phyloP scores from a whole-genome alignment of 352 stramenopile genomes.

The Poterioochromonas sp. region DNA sequence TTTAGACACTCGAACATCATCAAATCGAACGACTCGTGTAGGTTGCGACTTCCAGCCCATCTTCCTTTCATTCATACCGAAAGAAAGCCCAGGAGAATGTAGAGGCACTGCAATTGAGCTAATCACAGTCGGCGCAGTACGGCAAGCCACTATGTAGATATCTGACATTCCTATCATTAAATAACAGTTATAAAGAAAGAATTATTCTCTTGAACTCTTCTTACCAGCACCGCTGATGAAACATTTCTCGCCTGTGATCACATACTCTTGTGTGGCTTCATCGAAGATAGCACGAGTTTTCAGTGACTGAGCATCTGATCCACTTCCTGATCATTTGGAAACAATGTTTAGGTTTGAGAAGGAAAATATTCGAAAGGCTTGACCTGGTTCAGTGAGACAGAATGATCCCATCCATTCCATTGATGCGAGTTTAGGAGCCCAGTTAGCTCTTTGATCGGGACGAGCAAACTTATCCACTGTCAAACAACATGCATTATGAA shows the following conservation, averaged over 20 bases:
- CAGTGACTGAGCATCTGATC: constrained; percentile 44
- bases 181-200: too few relatives aligned
- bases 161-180: constrained; percentile 43
- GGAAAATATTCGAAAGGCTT: too few relatives aligned
- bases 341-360: too few relatives aligned
- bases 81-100: constrained; percentile 44
- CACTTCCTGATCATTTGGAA: too few relatives aligned
- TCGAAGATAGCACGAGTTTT: constrained; percentile 42
- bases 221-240: constrained; percentile 48
- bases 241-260: constrained; percentile 47
- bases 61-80: constrained; percentile 47
- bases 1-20: constrained; percentile 44
- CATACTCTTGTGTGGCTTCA: constrained; percentile 40
- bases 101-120: constrained; percentile 44
- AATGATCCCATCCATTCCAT: constrained; percentile 49
- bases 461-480: constrained; percentile 42
- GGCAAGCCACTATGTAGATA: constrained; percentile 47
- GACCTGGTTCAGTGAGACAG: constrained; percentile 48
- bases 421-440: constrained; percentile 41
- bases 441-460: constrained; percentile 36
- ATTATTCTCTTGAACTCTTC: too few relatives aligned
- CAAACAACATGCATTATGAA: constrained; percentile 47
- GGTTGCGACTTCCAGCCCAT: constrained; percentile 47
- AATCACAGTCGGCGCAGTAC: constrained; percentile 43
- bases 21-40: constrained; percentile 43